Conservation (phyloP, 2,329 filamentous ascomycete genomes). For the Juglanconis oblonga region DNA sequence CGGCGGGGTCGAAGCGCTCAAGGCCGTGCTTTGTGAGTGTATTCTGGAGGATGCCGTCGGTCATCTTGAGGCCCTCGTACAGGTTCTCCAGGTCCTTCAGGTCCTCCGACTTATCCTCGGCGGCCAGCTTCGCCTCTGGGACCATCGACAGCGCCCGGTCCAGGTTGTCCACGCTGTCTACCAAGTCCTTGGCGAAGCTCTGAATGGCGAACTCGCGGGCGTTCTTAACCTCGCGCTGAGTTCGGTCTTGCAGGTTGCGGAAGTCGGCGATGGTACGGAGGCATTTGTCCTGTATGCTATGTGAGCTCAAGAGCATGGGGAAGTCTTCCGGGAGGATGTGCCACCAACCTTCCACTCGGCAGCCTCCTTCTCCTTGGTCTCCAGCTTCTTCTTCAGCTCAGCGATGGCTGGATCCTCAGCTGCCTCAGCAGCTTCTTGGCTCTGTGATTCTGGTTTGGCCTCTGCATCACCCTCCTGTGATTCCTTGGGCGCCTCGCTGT, state of each 20-base stretch:
- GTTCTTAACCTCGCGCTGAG: slow-evolving; percentile 80
- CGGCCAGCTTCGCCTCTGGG: slow-evolving; percentile 66
- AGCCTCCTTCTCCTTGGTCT: slow-evolving; percentile 50
- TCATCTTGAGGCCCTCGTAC: slow-evolving; percentile 92
- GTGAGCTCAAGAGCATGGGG: slow-evolving; percentile 2
- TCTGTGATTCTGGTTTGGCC: slow-evolving; percentile 24
- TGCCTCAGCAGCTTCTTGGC: slow-evolving; percentile 22
- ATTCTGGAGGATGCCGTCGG: slow-evolving; percentile 79
- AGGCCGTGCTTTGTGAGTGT: slow-evolving; percentile 93
- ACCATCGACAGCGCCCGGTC: slow-evolving; percentile 86
- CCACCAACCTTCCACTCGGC: slow-evolving; percentile 78
- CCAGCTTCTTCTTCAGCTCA: slow-evolving; percentile 49
- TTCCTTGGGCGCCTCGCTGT: slow-evolving; percentile 36
- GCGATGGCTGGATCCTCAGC: slow-evolving; percentile 29
- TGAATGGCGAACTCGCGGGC: slow-evolving; percentile 94
- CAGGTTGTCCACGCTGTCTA: slow-evolving; percentile 95
- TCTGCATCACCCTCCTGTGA: slow-evolving; percentile 27
- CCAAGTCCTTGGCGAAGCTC: slow-evolving; percentile 89
- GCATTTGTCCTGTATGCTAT: slow-evolving; percentile 74
- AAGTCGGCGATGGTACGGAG: slow-evolving; percentile 93
- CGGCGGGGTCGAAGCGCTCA: slow-evolving; percentile 79
- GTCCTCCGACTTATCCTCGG: slow-evolving; percentile 46
- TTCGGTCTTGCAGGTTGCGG: slow-evolving; percentile 95
- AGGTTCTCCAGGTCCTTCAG: slow-evolving; percentile 74
- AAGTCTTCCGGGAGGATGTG: not conserved